A percentile compares a stretch with the other conserved stretches of the same genome.
Conservation (phyloP, 2,329 filamentous ascomycete genomes). For the Pseudocercospora macadamiae region DNA sequence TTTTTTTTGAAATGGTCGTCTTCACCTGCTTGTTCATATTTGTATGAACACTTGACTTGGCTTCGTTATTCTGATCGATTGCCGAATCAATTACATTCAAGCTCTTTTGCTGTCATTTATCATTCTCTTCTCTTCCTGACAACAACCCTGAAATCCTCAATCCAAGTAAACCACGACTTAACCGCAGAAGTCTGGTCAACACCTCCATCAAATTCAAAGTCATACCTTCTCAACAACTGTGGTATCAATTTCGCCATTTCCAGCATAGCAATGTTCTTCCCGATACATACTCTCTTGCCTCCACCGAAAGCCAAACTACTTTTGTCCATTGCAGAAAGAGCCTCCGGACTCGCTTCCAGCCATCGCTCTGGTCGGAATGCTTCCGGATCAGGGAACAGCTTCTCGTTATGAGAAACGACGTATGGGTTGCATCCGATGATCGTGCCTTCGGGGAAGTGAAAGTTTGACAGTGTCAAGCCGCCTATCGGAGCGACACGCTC, state of each 20-base stretch:
- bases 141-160: background rate
- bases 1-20: too few species aligned
- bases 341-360: constrained; percentile 39
- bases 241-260: constrained; percentile 11
- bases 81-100: too few species aligned
- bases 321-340: background rate
- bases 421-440: constrained; percentile 30
- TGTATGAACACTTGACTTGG: too few species aligned
- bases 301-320: background rate
- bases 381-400: constrained; percentile 39
- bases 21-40: too few species aligned
- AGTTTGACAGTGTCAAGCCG: constrained; percentile 26
- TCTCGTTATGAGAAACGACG: constrained; percentile 29
- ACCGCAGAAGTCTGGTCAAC: background rate
- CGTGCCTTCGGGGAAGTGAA: constrained; percentile 51
- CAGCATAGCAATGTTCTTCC: constrained; percentile 8
- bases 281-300: background rate
- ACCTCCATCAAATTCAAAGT: background rate
- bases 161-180: background rate
- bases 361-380: constrained; percentile 55
- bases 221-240: background rate
- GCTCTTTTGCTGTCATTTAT: too few species aligned
- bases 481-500: constrained; percentile 24
- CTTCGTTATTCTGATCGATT: too few species aligned
- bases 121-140: too few species aligned